Percentiles rank a stretch among this genome's conserved stretches.
phyloP scores from a whole-genome alignment of 805 yeast genomes.

The Saitoella complicata region DNA sequence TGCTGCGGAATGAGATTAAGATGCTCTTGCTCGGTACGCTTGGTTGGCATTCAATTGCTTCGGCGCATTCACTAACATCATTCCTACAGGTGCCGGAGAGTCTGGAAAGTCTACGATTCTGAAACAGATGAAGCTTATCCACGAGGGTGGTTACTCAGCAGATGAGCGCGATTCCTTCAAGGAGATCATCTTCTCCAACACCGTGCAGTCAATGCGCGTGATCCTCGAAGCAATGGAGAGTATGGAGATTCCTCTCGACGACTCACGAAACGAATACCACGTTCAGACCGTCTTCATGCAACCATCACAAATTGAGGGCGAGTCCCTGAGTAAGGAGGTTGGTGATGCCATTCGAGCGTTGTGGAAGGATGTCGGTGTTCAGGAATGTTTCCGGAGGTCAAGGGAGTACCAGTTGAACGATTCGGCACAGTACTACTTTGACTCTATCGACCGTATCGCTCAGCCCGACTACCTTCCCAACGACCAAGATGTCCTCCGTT shows the following conservation, averaged over 20 bases:
- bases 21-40: slow-evolving; percentile 39
- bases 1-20: slow-evolving; percentile 37
- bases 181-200: slow-evolving; percentile 85
- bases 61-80: neutral
- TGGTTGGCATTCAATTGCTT: neutral
- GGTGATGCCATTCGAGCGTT: slow-evolving; percentile 54
- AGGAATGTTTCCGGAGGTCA: slow-evolving; percentile 35
- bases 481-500: slow-evolving; percentile 62
- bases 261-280: neutral
- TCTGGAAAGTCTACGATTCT: slow-evolving; percentile 68
- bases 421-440: slow-evolving; percentile 46
- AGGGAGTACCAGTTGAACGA: slow-evolving; percentile 75
- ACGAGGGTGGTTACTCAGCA: slow-evolving; percentile 52
- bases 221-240: slow-evolving; percentile 38
- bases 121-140: slow-evolving; percentile 66
- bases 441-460: slow-evolving; percentile 46
- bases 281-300: slow-evolving; percentile 7
- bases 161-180: slow-evolving; percentile 68
- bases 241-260: slow-evolving; percentile 27
- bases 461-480: slow-evolving; percentile 49
- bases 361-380: slow-evolving; percentile 42
- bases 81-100: slow-evolving; percentile 53
- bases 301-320: slow-evolving; percentile 7
- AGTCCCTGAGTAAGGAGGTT: slow-evolving; percentile 30
- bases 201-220: slow-evolving; percentile 27